A percentile compares a stretch with the other conserved stretches of the same genome.
Conservation (phyloP, 208 protist genomes). For the Acanthamoeba divionensis region DNA sequence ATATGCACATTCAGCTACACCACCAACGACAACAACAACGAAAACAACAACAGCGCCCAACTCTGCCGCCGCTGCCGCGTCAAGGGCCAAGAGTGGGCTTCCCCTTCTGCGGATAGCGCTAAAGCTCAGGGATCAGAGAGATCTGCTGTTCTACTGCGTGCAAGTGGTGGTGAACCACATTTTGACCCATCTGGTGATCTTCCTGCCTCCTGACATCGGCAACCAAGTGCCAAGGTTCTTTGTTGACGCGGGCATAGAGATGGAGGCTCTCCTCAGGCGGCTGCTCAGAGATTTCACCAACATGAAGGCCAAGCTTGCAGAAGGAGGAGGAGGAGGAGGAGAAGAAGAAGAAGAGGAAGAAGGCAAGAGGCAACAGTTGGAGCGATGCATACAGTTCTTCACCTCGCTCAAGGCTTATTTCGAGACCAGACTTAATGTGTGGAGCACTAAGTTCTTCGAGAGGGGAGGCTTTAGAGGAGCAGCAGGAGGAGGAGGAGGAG, state of each 20-base stretch:
- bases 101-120: neutral
- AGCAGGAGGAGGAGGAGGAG: too few relatives aligned
- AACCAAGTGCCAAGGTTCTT: neutral
- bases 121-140: neutral
- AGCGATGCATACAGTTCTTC: neutral
- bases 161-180: neutral
- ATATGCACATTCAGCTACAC: neutral
- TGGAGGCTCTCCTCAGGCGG: neutral
- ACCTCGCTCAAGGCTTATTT: neutral
- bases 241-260: neutral
- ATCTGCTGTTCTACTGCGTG: neutral
- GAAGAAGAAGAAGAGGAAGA: neutral
- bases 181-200: conserved; percentile 17
- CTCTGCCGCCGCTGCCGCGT: neutral
- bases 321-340: too few relatives aligned
- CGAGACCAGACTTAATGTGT: neutral
- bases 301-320: too few relatives aligned
- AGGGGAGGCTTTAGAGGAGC: too few relatives aligned
- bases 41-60: neutral
- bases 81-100: neutral
- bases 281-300: neutral
- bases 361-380: neutral
- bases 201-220: neutral
- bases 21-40: too few relatives aligned
- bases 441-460: too few relatives aligned